phyloP scores from a whole-genome alignment of 306 rosid species.

The Trichosanthes cucumerina region DNA sequence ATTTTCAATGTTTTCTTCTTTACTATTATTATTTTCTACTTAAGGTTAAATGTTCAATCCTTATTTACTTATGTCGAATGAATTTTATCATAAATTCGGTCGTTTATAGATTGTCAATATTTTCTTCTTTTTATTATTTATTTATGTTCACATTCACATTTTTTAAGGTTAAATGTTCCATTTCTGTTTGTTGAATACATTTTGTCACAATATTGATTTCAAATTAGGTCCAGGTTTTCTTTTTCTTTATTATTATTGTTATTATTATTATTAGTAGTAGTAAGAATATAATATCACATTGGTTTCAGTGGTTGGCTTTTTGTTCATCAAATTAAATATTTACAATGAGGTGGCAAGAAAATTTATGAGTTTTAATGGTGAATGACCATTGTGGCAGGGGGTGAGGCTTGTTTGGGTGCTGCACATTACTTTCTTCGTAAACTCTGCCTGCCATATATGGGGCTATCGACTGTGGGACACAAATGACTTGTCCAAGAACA shows the following conservation, averaged over 20 bases:
- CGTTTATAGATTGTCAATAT: too few relatives aligned
- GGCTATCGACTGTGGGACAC: neutral
- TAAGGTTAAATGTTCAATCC: too few relatives aligned
- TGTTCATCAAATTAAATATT: neutral
- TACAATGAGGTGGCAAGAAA: neutral
- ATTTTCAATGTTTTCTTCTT: neutral
- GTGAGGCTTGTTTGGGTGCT: neutral
- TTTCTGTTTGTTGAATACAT: too few relatives aligned
- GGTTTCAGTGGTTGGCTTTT: neutral
- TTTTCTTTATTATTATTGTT: too few relatives aligned
- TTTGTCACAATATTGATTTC: too few relatives aligned
- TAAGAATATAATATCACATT: neutral
- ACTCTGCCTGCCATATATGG: neutral
- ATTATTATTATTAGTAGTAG: neutral
- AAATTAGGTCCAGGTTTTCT: too few relatives aligned
- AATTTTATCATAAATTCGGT: too few relatives aligned
- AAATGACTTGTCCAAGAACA: neutral
- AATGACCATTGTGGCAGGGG: neutral
- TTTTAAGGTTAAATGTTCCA: too few relatives aligned
- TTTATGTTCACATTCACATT: too few relatives aligned
- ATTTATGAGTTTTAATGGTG: neutral
- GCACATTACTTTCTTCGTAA: neutral
- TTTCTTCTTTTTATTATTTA: too few relatives aligned
- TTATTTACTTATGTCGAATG: too few relatives aligned
- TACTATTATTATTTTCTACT: too few relatives aligned